These are phyloP conservation scores for Breynia disticha DNA, from an alignment of 441 rosid species.

Conservation along the genomic window DNA sequence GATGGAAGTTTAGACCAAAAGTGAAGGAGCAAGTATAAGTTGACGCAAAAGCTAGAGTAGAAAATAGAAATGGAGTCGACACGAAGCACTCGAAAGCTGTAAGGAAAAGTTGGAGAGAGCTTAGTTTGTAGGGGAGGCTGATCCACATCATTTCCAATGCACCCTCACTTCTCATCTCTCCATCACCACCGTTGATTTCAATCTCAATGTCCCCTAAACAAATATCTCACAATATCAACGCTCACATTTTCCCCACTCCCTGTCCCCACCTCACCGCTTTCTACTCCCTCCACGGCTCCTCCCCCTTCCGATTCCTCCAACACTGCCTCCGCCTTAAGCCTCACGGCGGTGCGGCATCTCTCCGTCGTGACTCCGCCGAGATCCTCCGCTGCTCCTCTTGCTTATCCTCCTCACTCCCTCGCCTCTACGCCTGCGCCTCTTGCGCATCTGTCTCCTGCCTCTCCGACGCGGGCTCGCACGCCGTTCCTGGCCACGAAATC, in stretches of 20 bases:
- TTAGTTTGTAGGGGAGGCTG: too few species aligned
- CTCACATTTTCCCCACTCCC: conserved; percentile 24
- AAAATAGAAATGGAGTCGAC: too few species aligned
- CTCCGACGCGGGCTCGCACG: conserved; percentile 48
- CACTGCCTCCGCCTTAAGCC: conserved; percentile 44
- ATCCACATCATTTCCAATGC: conserved; percentile 19
- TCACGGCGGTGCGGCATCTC: conserved; percentile 37
- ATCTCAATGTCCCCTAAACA: conserved; percentile 12
- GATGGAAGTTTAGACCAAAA: too few species aligned
- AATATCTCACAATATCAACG: conserved; percentile 18
- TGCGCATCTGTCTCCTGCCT: conserved; percentile 55
- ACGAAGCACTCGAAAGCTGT: too few species aligned
- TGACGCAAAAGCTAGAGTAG: too few species aligned
- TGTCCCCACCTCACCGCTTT: conserved; percentile 58
- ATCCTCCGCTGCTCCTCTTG: conserved; percentile 43
- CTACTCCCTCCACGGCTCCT: conserved; percentile 37
- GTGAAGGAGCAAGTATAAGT: too few species aligned
- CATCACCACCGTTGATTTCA: neutral
- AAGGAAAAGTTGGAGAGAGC: too few species aligned
- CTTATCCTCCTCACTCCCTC: conserved; percentile 21
- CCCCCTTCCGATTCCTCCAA: conserved; percentile 40
- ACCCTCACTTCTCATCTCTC: conserved; percentile 12
- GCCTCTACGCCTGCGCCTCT: conserved; percentile 50
- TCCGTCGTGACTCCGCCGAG: conserved; percentile 36
- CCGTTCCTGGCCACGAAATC: conserved; percentile 46